These are phyloP conservation scores for Globisporangium nunn DNA, from an alignment of 352 stramenopile species.

Conservation along the genomic window DNA sequence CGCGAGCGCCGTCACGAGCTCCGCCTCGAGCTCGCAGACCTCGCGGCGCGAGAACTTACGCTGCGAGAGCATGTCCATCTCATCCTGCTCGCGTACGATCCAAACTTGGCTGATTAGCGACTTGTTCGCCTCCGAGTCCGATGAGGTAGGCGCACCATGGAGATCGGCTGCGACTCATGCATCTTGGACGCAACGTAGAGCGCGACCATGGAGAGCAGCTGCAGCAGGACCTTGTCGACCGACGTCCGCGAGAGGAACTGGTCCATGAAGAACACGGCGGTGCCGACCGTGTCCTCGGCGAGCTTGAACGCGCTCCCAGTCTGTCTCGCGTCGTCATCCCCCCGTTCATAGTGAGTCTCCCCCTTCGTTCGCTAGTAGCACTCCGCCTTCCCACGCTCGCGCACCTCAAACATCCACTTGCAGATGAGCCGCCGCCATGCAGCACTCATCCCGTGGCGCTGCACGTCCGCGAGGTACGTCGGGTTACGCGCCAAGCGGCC, in stretches of 20 bases:
- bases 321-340: slow-evolving; percentile 6
- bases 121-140: too few relatives aligned
- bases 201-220: slow-evolving; percentile 42
- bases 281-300: slow-evolving; percentile 34
- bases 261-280: slow-evolving; percentile 40
- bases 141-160: slow-evolving; percentile 20
- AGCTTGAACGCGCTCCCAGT: slow-evolving; percentile 44
- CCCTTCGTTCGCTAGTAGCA: too few relatives aligned
- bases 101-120: too few relatives aligned
- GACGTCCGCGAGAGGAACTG: slow-evolving; percentile 32
- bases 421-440: slow-evolving; percentile 35
- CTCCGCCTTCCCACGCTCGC: background rate
- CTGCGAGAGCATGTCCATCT: slow-evolving; percentile 42
- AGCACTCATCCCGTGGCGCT: slow-evolving; percentile 36
- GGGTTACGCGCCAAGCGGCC: slow-evolving; percentile 14
- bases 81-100: slow-evolving; percentile 15
- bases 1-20: slow-evolving; percentile 25
- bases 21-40: slow-evolving; percentile 26
- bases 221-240: slow-evolving; percentile 45
- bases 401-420: slow-evolving; percentile 46
- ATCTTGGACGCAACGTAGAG: slow-evolving; percentile 52
- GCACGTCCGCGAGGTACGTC: slow-evolving; percentile 25
- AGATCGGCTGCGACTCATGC: slow-evolving; percentile 42
- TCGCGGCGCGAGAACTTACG: slow-evolving; percentile 34
- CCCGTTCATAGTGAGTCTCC: background rate